A percentile compares a stretch with the other conserved stretches of the same genome.
phyloP scores from a whole-genome alignment of 805 yeast genomes.

The Dipodascopsis tothii region DNA sequence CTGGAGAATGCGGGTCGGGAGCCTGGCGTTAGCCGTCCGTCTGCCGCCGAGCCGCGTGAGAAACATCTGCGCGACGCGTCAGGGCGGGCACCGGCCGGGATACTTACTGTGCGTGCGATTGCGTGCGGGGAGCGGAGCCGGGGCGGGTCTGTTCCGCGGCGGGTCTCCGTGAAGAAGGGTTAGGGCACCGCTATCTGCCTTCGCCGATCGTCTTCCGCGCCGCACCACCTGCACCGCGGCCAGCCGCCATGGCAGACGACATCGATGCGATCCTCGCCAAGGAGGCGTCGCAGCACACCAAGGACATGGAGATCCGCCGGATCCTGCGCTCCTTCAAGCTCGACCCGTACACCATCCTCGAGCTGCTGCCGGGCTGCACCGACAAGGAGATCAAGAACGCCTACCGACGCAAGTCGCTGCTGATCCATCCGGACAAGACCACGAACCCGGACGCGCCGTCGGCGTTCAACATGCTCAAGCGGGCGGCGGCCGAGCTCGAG shows the following conservation, averaged over 20 bases:
- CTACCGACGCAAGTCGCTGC: conserved; percentile 52
- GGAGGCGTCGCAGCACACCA: conserved; percentile 26
- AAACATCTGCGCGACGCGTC: too few species aligned
- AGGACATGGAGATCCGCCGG: conserved; percentile 51
- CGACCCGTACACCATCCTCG: conserved; percentile 52
- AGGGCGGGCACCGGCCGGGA: too few species aligned
- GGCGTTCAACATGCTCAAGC: conserved; percentile 55
- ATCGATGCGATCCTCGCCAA: conserved; percentile 29
- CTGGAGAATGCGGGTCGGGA: conserved; percentile 4
- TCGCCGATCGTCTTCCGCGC: too few species aligned
- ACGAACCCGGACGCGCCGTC: conserved; percentile 49
- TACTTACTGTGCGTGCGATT: too few species aligned
- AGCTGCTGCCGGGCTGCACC: conserved; percentile 39
- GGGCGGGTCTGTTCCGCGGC: too few species aligned
- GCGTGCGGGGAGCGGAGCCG: too few species aligned
- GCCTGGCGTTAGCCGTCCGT: too few species aligned
- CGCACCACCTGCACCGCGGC: too few species aligned
- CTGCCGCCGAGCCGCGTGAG: too few species aligned
- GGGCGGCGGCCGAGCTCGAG: conserved; percentile 41
- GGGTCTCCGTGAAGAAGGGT: too few species aligned
- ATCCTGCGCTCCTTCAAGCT: conserved; percentile 42
- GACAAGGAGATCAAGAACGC: conserved; percentile 38
- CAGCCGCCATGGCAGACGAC: conserved; percentile 24
- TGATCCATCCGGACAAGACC: conserved; percentile 65
- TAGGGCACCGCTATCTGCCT: too few species aligned